phyloP scores from a whole-genome alignment of 2,329 filamentous ascomycete species.

The Sporothrix schenckii region DNA sequence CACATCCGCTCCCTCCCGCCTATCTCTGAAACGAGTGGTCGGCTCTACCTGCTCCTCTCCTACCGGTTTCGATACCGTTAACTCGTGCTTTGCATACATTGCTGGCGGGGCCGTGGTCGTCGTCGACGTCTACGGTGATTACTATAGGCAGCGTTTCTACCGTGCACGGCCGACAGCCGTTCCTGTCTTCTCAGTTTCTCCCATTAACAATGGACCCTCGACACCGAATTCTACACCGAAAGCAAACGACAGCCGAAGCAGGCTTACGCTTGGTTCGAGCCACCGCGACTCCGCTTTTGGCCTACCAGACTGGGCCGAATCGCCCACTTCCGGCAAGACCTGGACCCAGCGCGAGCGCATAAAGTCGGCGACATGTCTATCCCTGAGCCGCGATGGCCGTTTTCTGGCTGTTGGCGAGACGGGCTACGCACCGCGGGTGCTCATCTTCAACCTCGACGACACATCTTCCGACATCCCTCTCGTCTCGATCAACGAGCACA shows the following conservation, averaged over 20 bases:
- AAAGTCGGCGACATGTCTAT: constrained; percentile 89
- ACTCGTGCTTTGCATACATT: constrained; percentile 82
- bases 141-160: constrained; percentile 81
- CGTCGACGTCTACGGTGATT: constrained; percentile 72
- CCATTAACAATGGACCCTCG: constrained; percentile 55
- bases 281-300: constrained; percentile 54
- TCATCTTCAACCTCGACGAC: constrained; percentile 86
- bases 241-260: constrained; percentile 65
- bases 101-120: constrained; percentile 93
- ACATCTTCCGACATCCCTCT: constrained; percentile 78
- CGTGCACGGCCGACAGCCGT: constrained; percentile 78
- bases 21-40: constrained; percentile 81
- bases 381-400: constrained; percentile 82
- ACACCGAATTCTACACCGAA: constrained; percentile 61
- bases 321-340: constrained; percentile 63
- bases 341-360: constrained; percentile 91
- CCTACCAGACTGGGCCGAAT: constrained; percentile 62
- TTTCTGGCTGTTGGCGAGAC: constrained; percentile 94
- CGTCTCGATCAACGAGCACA: constrained; percentile 85
- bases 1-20: constrained; percentile 52
- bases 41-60: constrained; percentile 85
- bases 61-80: constrained; percentile 81
- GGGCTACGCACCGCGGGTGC: constrained; percentile 86
- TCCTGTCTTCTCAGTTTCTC: constrained; percentile 62
- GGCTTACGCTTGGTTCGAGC: constrained; percentile 47